Conservation (phyloP, 768 basidiomycete species). For the Erythrobasidium yunnanense region DNA sequence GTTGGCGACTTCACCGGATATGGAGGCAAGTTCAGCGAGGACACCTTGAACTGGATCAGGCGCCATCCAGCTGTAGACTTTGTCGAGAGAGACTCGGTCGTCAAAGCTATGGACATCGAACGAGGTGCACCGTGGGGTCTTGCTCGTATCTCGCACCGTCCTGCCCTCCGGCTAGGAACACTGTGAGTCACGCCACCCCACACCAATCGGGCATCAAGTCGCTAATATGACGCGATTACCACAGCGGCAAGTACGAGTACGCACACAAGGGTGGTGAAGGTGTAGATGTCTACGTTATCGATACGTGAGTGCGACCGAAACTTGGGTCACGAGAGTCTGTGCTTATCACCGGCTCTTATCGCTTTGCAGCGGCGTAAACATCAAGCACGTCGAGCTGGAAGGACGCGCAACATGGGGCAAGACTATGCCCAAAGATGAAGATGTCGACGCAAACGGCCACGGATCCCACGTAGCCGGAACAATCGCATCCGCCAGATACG, state of each 20-base stretch:
- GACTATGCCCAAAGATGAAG: slow-evolving; percentile 58
- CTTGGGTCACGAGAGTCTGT: too few species aligned
- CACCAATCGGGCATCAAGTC: too few species aligned
- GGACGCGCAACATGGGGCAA: slow-evolving; percentile 86
- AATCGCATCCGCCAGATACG: slow-evolving; percentile 82
- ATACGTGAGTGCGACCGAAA: slow-evolving; percentile 45
- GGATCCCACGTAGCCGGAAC: slow-evolving; percentile 53
- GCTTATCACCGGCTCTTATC: background rate
- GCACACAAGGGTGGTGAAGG: slow-evolving; percentile 67
- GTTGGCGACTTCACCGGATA: slow-evolving; percentile 36
- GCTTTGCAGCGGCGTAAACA: slow-evolving; percentile 65
- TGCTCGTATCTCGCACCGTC: slow-evolving; percentile 82
- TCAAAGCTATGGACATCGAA: slow-evolving; percentile 56
- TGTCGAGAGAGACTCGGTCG: slow-evolving; percentile 86
- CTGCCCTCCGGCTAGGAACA: slow-evolving; percentile 61
- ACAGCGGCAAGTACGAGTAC: slow-evolving; percentile 57
- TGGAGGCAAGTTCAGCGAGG: slow-evolving; percentile 39
- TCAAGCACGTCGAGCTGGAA: slow-evolving; percentile 71
- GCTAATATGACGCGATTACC: too few species aligned
- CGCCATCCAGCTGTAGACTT: slow-evolving; percentile 78
- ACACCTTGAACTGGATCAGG: slow-evolving; percentile 64
- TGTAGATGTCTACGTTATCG: slow-evolving; percentile 64
- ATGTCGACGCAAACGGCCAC: slow-evolving; percentile 89
- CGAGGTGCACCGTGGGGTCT: slow-evolving; percentile 58
- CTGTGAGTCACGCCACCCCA: slow-evolving; percentile 39